Evolutionary conservation across 2,329 filamentous ascomycete species (phyloP), one percentile per base, ranked within the genome.

Genomic region (Scopulariopsis brevicaulis): DNA sequence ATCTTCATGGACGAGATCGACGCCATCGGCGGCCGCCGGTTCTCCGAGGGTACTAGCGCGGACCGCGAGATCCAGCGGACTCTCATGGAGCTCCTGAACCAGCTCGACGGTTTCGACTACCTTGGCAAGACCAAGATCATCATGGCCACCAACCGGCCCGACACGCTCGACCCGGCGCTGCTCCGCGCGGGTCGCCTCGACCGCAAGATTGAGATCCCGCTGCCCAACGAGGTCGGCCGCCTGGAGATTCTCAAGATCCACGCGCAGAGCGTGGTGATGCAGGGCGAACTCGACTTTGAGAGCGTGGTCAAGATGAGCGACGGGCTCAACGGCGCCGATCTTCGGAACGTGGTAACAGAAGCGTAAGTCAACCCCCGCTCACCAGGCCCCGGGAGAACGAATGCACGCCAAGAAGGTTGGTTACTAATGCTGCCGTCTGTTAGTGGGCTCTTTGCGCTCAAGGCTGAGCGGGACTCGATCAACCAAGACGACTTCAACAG

Each of bases 1-100:
- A 99, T 99, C 75, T 99, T 99, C 82, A 99, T 99, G 94, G 95
- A 99, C 79, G 94, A 99, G 76, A 99, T 99, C 69, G 94, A 99
- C 69, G 94, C 94, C 68, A 99, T 99, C 68, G 94, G 94, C 71
- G 95, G 95, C 62, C 85, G 95, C 66, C 84, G 94, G 67, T 99
- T 99, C 74, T 96, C 90, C 0, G 94, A 99, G 73, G 94, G 95
- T 65, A 99, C 94, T 56, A 96, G 91, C 60, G 94, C 94, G 55
- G 94, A 99, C 77, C 87, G 95, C 68, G 94, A 99, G 73, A 99
- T 99, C 65, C 94, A 99, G 76, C 87, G 94, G 69, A 99, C 94
- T 40, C 79, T 99, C 60, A 99, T 99, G 94, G 94, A 99, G 73
- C 81, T 99, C 58, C 86, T 99, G 62, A 99, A 99, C 75, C 94